A percentile compares a stretch with the other conserved stretches of the same genome.
phyloP scores from a whole-genome alignment of 2,329 filamentous ascomycete species.

The Diaporthe vexans region DNA sequence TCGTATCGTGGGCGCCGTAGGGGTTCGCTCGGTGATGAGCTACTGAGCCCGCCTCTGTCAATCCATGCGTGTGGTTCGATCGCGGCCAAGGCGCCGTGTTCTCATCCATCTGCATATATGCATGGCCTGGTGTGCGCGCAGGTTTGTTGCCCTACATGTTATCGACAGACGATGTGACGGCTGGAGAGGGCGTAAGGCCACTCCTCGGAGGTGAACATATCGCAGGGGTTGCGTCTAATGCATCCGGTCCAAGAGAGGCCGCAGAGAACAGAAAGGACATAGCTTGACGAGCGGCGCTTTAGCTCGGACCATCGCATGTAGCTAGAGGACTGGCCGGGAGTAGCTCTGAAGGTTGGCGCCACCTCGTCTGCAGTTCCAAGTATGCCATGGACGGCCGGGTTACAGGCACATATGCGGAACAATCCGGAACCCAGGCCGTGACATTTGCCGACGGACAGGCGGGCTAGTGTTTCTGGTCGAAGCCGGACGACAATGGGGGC shows the following conservation, averaged over 20 bases:
- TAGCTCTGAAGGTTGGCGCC: conserved; percentile 19
- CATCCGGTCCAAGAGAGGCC: not conserved
- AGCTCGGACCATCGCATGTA: conserved; percentile 33
- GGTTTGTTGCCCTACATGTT: conserved; percentile 23
- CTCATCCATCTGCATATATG: conserved; percentile 21
- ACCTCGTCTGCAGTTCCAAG: conserved; percentile 18
- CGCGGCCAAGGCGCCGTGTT: conserved; percentile 19
- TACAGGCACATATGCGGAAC: conserved; percentile 20
- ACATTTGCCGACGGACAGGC: conserved; percentile 28
- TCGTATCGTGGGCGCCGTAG: not conserved
- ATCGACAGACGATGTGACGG: conserved; percentile 16
- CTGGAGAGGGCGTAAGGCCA: not conserved
- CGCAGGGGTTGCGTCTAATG: conserved; percentile 17
- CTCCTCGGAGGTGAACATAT: conserved; percentile 26
- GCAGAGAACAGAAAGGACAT: conserved; percentile 24
- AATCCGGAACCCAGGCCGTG: conserved; percentile 28
- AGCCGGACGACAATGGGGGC: conserved; percentile 9
- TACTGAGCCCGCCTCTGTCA: not conserved
- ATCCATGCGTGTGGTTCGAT: conserved; percentile 14
- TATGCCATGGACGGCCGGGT: conserved; percentile 13
- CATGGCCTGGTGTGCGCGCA: conserved; percentile 18
- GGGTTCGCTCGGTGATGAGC: conserved; percentile 16
- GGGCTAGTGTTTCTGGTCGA: conserved; percentile 25
- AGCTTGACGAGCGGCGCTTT: conserved; percentile 22
- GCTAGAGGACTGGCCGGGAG: conserved; percentile 35